Percentiles rank a stretch among this genome's conserved stretches.
Conservation (phyloP, 179 eudicot genomes). For the Carnegiea gigantea region DNA sequence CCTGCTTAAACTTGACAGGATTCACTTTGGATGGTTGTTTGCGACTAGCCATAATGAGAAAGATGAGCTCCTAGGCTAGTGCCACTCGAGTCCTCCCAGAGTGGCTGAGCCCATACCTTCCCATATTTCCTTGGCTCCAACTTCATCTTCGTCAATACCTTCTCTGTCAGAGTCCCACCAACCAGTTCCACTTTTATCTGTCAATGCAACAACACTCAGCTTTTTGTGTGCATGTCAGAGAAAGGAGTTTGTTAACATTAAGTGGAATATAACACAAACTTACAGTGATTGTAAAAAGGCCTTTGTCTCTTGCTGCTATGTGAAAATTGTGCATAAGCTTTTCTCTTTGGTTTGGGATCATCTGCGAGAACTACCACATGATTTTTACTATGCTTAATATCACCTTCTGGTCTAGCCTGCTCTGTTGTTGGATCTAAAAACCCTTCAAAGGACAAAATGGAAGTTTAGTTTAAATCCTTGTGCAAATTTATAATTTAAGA, state of each 20-base stretch:
- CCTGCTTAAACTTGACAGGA: neutral
- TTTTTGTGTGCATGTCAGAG: neutral
- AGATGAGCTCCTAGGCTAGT: constrained; percentile 21
- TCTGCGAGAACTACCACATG: constrained; percentile 70
- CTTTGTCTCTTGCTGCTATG: constrained; percentile 38
- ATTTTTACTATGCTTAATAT: constrained; percentile 31
- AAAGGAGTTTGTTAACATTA: neutral
- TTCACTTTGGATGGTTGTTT: neutral
- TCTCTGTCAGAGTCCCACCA: constrained; percentile 89
- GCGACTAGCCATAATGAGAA: neutral
- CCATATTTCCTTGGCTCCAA: constrained; percentile 74
- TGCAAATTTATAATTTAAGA: too few relatives aligned
- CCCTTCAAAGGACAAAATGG: neutral
- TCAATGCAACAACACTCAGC: constrained; percentile 8
- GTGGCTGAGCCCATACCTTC: constrained; percentile 81
- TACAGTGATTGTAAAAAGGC: constrained; percentile 66
- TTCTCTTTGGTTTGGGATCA: constrained; percentile 45
- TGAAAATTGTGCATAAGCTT: constrained; percentile 17
- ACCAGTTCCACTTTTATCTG: constrained; percentile 88
- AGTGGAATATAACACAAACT: constrained; percentile 25
- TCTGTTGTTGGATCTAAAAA: constrained; percentile 11
- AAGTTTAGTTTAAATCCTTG: too few relatives aligned
- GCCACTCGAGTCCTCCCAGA: constrained; percentile 77
- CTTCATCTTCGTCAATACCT: constrained; percentile 86
- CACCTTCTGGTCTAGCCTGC: constrained; percentile 19